phyloP scores from a whole-genome alignment of 2,329 filamentous ascomycete genomes.

The Pestalotiopsis sp. region DNA sequence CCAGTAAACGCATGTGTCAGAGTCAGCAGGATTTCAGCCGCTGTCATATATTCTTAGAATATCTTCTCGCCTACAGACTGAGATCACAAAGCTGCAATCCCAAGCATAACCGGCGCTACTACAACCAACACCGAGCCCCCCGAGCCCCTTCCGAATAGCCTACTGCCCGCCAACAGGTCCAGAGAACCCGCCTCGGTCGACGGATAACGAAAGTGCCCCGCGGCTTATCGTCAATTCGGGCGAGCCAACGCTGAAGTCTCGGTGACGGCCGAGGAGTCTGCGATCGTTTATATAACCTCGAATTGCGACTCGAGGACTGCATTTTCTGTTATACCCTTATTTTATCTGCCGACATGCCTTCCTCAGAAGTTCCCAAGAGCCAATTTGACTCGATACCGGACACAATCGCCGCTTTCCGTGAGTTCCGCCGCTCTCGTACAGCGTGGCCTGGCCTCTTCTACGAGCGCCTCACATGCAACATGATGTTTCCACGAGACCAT shows the following conservation, averaged over 20 bases:
- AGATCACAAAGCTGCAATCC: background rate
- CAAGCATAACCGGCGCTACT: background rate
- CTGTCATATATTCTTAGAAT: background rate
- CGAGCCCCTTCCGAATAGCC: background rate
- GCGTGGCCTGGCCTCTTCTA: conserved; percentile 2
- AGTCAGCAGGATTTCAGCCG: background rate
- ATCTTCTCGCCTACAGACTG: background rate
- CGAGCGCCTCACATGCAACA: conserved; percentile 8
- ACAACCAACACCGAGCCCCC: background rate
- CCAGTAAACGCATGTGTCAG: background rate
- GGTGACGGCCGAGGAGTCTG: background rate
- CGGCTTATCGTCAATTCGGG: conserved; percentile 12
- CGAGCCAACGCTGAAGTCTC: background rate
- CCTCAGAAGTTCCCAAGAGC: conserved; percentile 49
- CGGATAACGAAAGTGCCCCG: conserved; percentile 1
- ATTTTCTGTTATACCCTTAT: conserved; percentile 2
- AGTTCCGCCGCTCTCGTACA: conserved; percentile 28
- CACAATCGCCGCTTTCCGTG: conserved; percentile 66
- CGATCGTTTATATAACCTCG: background rate
- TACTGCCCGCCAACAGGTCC: background rate
- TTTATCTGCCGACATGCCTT: conserved; percentile 46
- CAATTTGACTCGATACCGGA: conserved; percentile 69
- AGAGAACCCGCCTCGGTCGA: background rate
- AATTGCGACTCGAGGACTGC: background rate
- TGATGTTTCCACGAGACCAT: conserved; percentile 13